phyloP scores from a whole-genome alignment of 768 basidiomycete genomes.

The Auricularia sp. region DNA sequence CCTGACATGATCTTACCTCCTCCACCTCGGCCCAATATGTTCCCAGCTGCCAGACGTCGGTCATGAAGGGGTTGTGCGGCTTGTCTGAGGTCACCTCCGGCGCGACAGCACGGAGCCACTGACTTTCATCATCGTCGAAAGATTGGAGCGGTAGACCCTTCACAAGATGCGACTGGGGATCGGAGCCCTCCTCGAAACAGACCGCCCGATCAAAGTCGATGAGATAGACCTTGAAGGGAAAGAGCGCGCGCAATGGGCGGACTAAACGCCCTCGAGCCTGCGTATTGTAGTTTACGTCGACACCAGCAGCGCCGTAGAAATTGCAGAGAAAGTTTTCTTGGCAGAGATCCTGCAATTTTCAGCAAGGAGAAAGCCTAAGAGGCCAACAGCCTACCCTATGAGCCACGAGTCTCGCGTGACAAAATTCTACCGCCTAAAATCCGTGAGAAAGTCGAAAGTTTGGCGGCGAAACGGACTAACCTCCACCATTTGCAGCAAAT shows the following conservation, averaged over 20 bases:
- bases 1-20: too few relatives aligned
- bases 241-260: neutral
- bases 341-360: neutral
- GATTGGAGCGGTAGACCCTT: neutral
- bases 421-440: neutral
- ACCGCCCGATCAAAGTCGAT: neutral
- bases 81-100: neutral
- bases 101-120: neutral
- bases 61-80: neutral
- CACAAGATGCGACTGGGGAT: neutral
- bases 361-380: neutral
- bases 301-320: neutral
- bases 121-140: neutral
- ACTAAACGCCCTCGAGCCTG: neutral
- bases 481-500: neutral
- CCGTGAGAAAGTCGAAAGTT: neutral
- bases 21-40: neutral
- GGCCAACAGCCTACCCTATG: neutral
- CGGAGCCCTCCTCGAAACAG: neutral
- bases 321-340: neutral
- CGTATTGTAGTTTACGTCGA: neutral
- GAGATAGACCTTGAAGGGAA: neutral
- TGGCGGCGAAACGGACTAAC: neutral
- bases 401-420: neutral
- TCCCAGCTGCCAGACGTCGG: neutral